Base-by-base conservation (phyloP, 129 eudicot species). In the Flaveria ramosissima region DNA sequence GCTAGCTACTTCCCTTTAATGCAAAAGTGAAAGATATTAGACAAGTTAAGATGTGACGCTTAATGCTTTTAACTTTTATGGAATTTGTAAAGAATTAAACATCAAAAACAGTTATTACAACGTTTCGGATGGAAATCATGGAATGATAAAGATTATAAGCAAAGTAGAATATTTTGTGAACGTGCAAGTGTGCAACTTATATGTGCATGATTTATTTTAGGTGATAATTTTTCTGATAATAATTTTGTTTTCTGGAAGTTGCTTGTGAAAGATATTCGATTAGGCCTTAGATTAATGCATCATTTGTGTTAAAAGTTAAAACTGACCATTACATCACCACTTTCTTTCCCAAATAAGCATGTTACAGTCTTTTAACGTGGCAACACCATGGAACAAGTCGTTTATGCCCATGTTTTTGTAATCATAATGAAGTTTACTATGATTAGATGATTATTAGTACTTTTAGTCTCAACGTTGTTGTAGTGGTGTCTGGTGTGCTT, bases 381-480 rank as follows among this genome's bases (percentile, higher is more conserved):
- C 45, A 62, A 62, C 43, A 9, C 0, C 45, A 30, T 62, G 68
- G 15, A 14, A 62, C 10, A 27, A 14, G 45, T 62, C 7, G 7
- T 36, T 62, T 26, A 62, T 36, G 42, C 4, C 42, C 20, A 26
- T 27, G 13, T 62, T 13, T 36, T 64, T 46, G 36, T 64, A 64
- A 30, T 32, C 23, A 32, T 12, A 16, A 20, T 32, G 47, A 30
- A 12, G 12, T 60, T 39, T 36, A 36, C 70, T 32, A 64, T 64
- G 36, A 64, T 36, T 15, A 6, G 15, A 32, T n/a, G 12, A 7
- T 36, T 7, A n/a, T 64, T 32, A 64, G 24, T 64, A 64, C 41
- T 8, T 30, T 64, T 32, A 47, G 23, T 64, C 47, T 64, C 70
- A 53, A 30, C 39, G 19, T 53, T 72, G 65, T 72, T 72, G 52